Base-by-base conservation (phyloP, 768 basidiomycete species). In the Phanerodontia chrysosporium region DNA sequence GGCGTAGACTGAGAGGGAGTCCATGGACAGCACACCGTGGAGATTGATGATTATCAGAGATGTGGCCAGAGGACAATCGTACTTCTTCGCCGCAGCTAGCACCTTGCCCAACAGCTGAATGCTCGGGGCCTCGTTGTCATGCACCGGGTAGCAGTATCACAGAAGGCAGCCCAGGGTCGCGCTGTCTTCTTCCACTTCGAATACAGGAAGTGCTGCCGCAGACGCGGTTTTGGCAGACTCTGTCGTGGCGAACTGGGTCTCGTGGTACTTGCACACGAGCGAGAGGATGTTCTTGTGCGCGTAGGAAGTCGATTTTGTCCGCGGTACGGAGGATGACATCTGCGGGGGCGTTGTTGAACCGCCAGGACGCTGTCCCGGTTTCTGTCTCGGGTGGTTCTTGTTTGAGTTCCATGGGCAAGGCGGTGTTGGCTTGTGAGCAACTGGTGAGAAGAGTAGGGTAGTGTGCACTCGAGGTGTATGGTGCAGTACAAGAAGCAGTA, bases 251-350 rank as follows among this genome's bases (percentile, higher is more conserved):
- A 58, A 51, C 57, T 52, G 51, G 21, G 39, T 49, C 1, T 18
- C 25, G 39, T 52, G 52, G 42, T 52, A 51, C 3, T 49, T 35
- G n/a, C 49, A 58, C 18, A 39, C 49, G 9, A 58, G 16, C 7
- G 36, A 39, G 10, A 58, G 57, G 1, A 58, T 29, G 16, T 32
- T 22, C 21, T 39, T 58, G 39, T 58, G 49, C 12, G 35, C 32
- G 24, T 39, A n/a, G 36, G 28, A 58, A 58, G 10, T 51, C 39
- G 18, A 51, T 39, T 2, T 35, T 24, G 39, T 58, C 57, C 2
- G 57, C 21, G 6, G 57, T 45, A 56, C 81, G 77, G 32, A 86
- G 72, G 57, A 85, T 77, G 53, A 85, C 71, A 62, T 85, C 82
- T 16, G 65, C 67, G 30, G 45, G 39, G 3, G 42, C 44, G 14